Base-by-base conservation (phyloP, 2,329 filamentous ascomycete species). In the Exophiala alcalophila region DNA sequence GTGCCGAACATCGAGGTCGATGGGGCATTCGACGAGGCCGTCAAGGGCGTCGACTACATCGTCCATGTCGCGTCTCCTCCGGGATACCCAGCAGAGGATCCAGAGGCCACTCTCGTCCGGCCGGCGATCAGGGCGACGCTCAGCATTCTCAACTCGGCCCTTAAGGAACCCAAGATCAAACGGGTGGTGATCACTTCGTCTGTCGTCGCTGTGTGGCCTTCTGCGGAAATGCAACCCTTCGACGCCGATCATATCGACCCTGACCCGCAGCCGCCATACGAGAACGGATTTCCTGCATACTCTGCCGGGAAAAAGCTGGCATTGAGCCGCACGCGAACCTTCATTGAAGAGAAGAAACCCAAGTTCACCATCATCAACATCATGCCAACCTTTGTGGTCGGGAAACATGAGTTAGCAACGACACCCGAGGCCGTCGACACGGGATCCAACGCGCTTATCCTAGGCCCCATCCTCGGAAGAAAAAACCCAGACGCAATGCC, bases 141-240 rank as follows among this genome's bases (percentile, higher is more conserved):
- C 1, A 51, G 49, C 8, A 50, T 62, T 31, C 41, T 61, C 2
- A 18, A 42, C 19, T 27, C 53, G 3, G 42, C 54, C 1, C 44
- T 40, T 4, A 29, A 45, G 21, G 45, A 53, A 1, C 46, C 57
- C 1, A 28, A 44, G 9, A 48, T 62, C 6, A 56, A 54, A 27
- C 60, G 69, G 16, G 61, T 76, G n/a, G 65, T 76, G 4, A 59
- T 73, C 8, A 75, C 72, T 11, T 71, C 67, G 39, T 74, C 70
- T 10, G 72, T 74, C 46, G 73, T 70, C 3, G 60, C 66, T 26
- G 67, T 74, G 20, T 50, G 68, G 38, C 35, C 35, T 40, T 9
- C n/a, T 19, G 21, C 31, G 6, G 19, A 8, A 3, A n/a, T 19
- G 4, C 27, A 29, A 14, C 5, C 21, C 15, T 21, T 35, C 25